Conservation (phyloP, 768 basidiomycete species). For the Cyclocybe cylindracea region DNA sequence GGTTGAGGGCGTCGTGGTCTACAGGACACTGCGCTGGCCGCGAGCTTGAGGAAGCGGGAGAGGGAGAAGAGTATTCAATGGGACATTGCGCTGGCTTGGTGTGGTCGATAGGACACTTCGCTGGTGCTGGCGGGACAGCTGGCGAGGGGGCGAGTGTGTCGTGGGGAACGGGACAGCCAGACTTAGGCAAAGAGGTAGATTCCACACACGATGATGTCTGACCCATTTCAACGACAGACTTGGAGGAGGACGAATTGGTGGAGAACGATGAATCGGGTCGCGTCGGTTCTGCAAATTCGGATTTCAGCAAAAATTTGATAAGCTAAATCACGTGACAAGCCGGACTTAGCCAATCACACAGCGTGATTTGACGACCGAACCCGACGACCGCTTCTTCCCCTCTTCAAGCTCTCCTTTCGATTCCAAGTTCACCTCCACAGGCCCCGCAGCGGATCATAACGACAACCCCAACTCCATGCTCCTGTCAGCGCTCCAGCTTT, state of each 20-base stretch:
- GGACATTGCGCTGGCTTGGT: slow-evolving; percentile 40
- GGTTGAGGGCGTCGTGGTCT: slow-evolving; percentile 60
- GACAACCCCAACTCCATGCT: too few species aligned
- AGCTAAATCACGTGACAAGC: not conserved
- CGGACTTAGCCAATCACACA: too few species aligned
- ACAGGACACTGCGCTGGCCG: slow-evolving; percentile 62
- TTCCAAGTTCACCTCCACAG: too few species aligned
- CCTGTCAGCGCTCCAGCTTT: too few species aligned
- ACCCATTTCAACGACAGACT: slow-evolving; percentile 29
- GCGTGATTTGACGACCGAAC: too few species aligned
- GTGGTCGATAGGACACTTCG: slow-evolving; percentile 42
- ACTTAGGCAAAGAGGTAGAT: slow-evolving; percentile 11
- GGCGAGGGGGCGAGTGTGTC: slow-evolving; percentile 15
- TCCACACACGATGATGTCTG: slow-evolving; percentile 46
- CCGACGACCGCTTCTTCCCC: too few species aligned
- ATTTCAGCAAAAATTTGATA: not conserved
- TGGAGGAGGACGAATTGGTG: not conserved
- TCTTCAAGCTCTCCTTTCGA: too few species aligned
- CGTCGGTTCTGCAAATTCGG: not conserved
- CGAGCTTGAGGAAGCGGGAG: slow-evolving; percentile 11
- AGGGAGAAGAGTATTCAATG: slow-evolving; percentile 35
- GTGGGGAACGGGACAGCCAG: slow-evolving; percentile 45
- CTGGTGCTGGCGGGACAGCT: slow-evolving; percentile 19
- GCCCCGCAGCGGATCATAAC: too few species aligned
- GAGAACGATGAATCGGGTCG: not conserved